phyloP scores from a whole-genome alignment of 208 protist genomes.

The Kentomonas sorsogonicus region DNA sequence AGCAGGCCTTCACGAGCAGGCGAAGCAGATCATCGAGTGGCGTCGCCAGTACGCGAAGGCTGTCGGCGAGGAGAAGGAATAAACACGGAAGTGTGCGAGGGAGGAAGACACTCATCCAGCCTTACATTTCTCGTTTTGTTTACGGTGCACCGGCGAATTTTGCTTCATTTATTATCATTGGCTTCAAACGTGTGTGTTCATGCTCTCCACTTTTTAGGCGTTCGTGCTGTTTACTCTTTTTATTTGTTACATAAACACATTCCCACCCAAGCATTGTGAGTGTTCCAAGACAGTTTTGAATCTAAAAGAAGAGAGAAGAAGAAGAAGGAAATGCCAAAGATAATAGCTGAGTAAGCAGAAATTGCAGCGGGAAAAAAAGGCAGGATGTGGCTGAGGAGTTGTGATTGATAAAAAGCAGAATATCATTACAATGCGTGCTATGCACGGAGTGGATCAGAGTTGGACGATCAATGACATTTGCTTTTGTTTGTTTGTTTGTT shows the following conservation, averaged over 20 bases:
- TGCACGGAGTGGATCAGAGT: no score
- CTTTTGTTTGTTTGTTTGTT: background rate
- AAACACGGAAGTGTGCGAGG: no score
- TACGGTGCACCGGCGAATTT: background rate
- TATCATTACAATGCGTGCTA: background rate
- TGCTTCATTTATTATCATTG: background rate
- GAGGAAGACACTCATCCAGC: no score
- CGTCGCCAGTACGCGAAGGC: slow-evolving; percentile 73
- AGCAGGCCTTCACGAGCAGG: slow-evolving; percentile 83
- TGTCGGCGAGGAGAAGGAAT: slow-evolving; percentile 12
- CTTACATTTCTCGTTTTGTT: background rate
- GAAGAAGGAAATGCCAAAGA: no score
- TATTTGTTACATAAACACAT: no score
- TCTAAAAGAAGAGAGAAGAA: no score
- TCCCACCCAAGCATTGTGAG: no score
- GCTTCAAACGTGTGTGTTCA: background rate
- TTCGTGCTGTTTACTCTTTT: no score
- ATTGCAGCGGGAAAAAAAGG: background rate
- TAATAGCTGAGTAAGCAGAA: no score
- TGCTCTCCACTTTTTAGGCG: no score
- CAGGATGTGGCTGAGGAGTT: background rate
- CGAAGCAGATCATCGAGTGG: slow-evolving; percentile 84
- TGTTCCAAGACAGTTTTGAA: no score
- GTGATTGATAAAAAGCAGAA: background rate
- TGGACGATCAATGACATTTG: background rate